Conservation (phyloP, 441 rosid species). For the Omphalea diandra region DNA sequence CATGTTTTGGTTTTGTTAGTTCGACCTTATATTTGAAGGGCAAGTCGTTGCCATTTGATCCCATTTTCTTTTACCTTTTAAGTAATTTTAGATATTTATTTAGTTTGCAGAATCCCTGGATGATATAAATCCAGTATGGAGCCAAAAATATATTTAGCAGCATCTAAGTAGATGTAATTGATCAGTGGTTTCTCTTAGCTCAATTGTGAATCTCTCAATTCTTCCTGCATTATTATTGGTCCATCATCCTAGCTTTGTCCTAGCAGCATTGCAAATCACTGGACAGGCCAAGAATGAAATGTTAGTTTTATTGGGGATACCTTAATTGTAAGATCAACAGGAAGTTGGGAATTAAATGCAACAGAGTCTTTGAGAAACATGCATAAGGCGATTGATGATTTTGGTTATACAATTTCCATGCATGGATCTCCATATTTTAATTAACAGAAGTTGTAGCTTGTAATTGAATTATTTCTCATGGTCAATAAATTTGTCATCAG, state of each 20-base stretch:
- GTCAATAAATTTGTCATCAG: constrained; percentile 34
- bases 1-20: not conserved
- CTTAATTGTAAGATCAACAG: not conserved
- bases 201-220: not conserved
- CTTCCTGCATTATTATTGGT: not conserved
- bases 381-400: not conserved
- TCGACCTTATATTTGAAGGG: not conserved
- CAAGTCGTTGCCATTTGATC: not conserved
- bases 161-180: not conserved
- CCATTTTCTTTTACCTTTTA: not conserved
- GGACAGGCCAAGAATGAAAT: not conserved
- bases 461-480: constrained; percentile 6
- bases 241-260: not conserved
- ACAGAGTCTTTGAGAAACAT: not conserved
- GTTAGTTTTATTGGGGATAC: not conserved
- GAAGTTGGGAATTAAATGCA: not conserved
- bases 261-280: not conserved
- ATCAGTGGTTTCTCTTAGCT: not conserved
- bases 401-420: not conserved
- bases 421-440: not conserved
- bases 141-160: not conserved
- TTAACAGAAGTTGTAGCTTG: not conserved
- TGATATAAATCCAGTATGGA: not conserved
- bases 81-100: not conserved
- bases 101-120: not conserved